Conservation (phyloP, 768 basidiomycete species). For the Fistulinella prunicolor region DNA sequence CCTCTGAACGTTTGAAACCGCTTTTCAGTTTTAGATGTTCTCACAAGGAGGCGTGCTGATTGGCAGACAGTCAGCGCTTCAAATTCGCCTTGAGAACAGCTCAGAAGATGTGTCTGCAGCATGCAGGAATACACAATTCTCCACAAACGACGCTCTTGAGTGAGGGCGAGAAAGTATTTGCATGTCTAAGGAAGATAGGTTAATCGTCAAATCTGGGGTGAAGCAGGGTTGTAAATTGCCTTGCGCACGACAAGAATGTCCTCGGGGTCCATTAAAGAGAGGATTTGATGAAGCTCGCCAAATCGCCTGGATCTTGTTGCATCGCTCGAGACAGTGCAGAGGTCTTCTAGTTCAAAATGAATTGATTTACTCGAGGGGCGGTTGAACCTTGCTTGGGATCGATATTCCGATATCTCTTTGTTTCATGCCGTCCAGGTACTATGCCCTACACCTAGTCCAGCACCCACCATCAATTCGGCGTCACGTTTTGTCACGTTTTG, state of each 20-base stretch:
- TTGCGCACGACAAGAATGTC: slow-evolving; percentile 7
- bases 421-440: too few relatives aligned
- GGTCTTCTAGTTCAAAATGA: too few relatives aligned
- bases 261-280: slow-evolving; percentile 3
- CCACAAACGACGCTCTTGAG: slow-evolving; percentile 6
- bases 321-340: too few relatives aligned
- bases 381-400: too few relatives aligned
- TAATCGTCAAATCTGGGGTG: background rate
- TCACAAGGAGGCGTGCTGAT: slow-evolving; percentile 7
- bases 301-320: background rate
- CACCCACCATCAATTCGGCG: background rate
- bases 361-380: too few relatives aligned
- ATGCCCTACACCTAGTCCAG: background rate
- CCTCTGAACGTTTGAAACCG: background rate
- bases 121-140: background rate
- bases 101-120: background rate
- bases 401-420: too few relatives aligned
- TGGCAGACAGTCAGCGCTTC: background rate
- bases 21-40: slow-evolving; percentile 4
- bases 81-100: slow-evolving; percentile 7
- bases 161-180: slow-evolving; percentile 3
- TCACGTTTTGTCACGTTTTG: background rate
- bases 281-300: background rate
- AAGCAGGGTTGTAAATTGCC: background rate
- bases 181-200: slow-evolving; percentile 12